Evolutionary conservation across 192 early-diverging fungal species (phyloP), one percentile per base, ranked within the genome.

Genomic region (Chytriomyces sp.): DNA sequence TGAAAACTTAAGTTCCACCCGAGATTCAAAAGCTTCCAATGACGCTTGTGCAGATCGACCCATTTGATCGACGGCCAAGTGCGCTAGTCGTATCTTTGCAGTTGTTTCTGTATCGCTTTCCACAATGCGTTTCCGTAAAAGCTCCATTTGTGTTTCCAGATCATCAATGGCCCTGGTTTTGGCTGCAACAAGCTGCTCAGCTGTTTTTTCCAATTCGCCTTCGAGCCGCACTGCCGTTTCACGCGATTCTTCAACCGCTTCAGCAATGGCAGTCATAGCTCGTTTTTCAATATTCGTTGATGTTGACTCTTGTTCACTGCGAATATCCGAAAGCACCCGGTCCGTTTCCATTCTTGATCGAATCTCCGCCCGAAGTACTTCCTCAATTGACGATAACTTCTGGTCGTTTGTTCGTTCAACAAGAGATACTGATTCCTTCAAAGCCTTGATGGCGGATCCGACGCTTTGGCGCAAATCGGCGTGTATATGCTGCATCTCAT

Each of bases 341-440:
- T 76, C 74, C 22, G 72, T 75, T 53, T 80, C 75, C 60, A 74
- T 74, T 41, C 82, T 32, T 3, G 75, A 59, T 10, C 65, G 72
- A 7, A 58, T 55, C 53, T 83, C 82, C 0, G 82, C 82, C 3
- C 75, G 63, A 25, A 83, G 54, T n/a, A 83, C 82, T 17, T 81
- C 64, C 49, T 83, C 82, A 3, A 79, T 17, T 26, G 77, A n/a
- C 2, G 44, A 52, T 5, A 73, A 6, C 52, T 73, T 75, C 44
- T 71, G 64, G 14, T 79, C 69, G 4, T 26, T 52, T 12, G 75
- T 75, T 32, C 59, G 56, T 52, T 81, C 82, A 0, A 76, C 63
- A 1, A 75, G 65, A 7, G 52, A 4, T 34, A 78, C 38, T 6
- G 79, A 78, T 55, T 79, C 74, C 53, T 81, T 77, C 7, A 81